These are phyloP conservation scores for Myxozyma neotropica DNA, from an alignment of 805 yeast species.

Conservation along the genomic window DNA sequence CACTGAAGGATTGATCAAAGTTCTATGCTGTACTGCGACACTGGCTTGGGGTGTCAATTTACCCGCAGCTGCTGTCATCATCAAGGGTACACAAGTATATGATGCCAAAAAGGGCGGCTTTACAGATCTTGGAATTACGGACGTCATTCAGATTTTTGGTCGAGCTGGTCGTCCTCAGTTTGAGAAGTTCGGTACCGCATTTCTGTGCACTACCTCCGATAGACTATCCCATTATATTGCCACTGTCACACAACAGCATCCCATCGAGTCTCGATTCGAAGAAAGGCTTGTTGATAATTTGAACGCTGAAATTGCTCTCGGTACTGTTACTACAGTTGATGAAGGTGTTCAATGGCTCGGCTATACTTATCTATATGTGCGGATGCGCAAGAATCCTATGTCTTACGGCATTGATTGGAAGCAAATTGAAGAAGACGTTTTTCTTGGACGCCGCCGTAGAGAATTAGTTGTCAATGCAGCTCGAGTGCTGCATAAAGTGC, in stretches of 20 bases:
- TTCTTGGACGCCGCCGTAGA: slow-evolving; percentile 69
- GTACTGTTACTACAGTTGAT: slow-evolving; percentile 90
- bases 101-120: slow-evolving; percentile 94
- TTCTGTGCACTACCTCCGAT: slow-evolving; percentile 81
- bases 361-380: slow-evolving; percentile 87
- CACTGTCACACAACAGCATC: slow-evolving; percentile 88
- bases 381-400: slow-evolving; percentile 94
- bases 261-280: slow-evolving; percentile 84
- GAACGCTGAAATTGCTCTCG: slow-evolving; percentile 94
- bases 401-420: slow-evolving; percentile 89
- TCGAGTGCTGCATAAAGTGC: slow-evolving; percentile 75
- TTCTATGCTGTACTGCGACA: slow-evolving; percentile 93
- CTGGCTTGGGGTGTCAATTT: slow-evolving; percentile 99
- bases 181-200: slow-evolving; percentile 90
- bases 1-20: slow-evolving; percentile 79
- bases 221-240: slow-evolving; percentile 85
- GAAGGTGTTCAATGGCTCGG: slow-evolving; percentile 99
- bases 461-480: slow-evolving; percentile 81
- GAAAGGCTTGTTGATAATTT: slow-evolving; percentile 84
- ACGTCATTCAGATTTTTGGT: slow-evolving; percentile 96
- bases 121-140: slow-evolving; percentile 90
- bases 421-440: slow-evolving; percentile 81
- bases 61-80: slow-evolving; percentile 96
- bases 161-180: slow-evolving; percentile 99
- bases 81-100: slow-evolving; percentile 95